These are phyloP conservation scores for Xylaria sp. DNA, from an alignment of 2,329 filamentous ascomycete species.

Conservation along the genomic window DNA sequence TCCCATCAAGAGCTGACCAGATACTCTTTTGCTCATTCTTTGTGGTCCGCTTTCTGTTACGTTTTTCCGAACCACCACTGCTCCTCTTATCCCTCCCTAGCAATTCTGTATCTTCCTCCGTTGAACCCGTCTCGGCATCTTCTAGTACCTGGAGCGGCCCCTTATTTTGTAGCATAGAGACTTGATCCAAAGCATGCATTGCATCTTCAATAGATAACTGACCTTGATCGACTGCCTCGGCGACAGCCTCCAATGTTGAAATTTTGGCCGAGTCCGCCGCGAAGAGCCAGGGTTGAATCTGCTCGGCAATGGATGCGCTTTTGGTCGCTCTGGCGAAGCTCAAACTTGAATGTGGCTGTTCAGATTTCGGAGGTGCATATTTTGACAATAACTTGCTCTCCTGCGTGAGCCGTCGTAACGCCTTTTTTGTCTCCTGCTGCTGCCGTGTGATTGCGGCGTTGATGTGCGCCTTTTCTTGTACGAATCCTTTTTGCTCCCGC, in stretches of 20 bases:
- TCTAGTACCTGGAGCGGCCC: conserved; percentile 39
- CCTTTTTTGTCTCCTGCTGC: conserved; percentile 61
- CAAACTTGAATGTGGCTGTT: conserved; percentile 38
- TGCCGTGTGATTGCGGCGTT: conserved; percentile 62
- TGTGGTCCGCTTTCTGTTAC: conserved; percentile 36
- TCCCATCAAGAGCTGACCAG: conserved; percentile 65
- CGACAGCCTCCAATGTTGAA: conserved; percentile 66
- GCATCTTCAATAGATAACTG: conserved; percentile 66
- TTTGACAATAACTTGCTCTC: conserved; percentile 70
- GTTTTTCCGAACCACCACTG: conserved; percentile 38
- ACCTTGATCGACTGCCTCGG: conserved; percentile 69
- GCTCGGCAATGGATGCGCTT: conserved; percentile 52
- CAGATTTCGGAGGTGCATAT: conserved; percentile 52
- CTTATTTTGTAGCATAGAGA: conserved; percentile 58
- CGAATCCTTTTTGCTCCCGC: conserved; percentile 66
- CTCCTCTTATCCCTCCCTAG: conserved; percentile 41
- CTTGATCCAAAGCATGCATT: conserved; percentile 60
- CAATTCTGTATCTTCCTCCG: conserved; percentile 40
- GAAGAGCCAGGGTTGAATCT: conserved; percentile 68
- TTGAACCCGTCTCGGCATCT: conserved; percentile 49
- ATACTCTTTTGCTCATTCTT: conserved; percentile 49
- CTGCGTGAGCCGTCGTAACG: conserved; percentile 65
- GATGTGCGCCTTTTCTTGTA: conserved; percentile 69
- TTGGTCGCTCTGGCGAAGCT: conserved; percentile 59
- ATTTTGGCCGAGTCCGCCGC: conserved; percentile 71